Evolutionary conservation across 2,329 filamentous ascomycete species (phyloP), one percentile per base, ranked within the genome.

Genomic region (Malbranchea cinnamomea): DNA sequence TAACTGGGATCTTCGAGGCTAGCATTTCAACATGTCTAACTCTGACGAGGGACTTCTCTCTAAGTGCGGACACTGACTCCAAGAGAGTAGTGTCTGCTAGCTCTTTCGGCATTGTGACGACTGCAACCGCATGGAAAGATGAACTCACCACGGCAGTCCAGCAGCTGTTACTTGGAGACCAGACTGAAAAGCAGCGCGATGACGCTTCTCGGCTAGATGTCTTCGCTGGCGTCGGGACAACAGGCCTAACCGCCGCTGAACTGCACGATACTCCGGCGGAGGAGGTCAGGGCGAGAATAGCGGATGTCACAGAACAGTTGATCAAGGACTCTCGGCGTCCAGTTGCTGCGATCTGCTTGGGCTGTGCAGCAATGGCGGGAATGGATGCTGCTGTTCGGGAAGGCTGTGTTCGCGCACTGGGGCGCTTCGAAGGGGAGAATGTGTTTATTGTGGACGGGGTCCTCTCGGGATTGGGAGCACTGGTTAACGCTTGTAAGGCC

Each of bases 291-390:
- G 50, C 50, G 35, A 74, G 71, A 44, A 71, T 94, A 48, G 73
- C 65, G 40, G 65, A 71, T 10, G 83, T 84, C 0, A 79, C 81
- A 0, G 69, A 65, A 49, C 60, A 65, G 29, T 56, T 93, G 15
- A 54, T 92, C 16, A 50, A 48, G 5, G 61, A 60, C 8, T 56
- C 46, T 6, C 33, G 41, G 5, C 34, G 65, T 0, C 58, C 62
- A 3, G 68, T 85, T 0, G 60, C 63, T 4, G 78, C 74, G 14
- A 70, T 94, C 5, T 78, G 82, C 45, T 67, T 94, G 60, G 85
- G 85, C 0, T 94, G 85, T 50, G 85, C 81, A 2, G 85, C 84
- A 0, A 93, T 94, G 85, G 75, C 77, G 1, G 85, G 84, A 0
- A 66, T 94, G 56, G 78, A 89, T 43, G 63, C 71, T 23, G 76